Evolutionary conservation across 305 asterid genomes (phyloP).

Genomic region (Ilex paraguariensis): DNA sequence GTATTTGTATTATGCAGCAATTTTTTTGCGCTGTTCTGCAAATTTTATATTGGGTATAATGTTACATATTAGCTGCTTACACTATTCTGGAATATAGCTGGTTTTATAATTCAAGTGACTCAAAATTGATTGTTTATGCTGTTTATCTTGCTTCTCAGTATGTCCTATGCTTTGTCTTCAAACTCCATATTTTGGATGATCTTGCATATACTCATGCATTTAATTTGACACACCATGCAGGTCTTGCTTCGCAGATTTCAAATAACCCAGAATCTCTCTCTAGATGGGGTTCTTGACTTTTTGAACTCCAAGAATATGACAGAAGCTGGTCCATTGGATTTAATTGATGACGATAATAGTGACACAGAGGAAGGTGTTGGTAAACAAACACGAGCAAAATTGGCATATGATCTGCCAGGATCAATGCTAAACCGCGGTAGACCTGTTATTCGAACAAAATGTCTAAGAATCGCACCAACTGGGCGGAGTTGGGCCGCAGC

Average conservation of each 20-base stretch:
- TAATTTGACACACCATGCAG: constrained; percentile 32
- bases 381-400: constrained; percentile 56
- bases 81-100: too few relatives aligned
- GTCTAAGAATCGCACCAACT: constrained; percentile 90
- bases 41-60: background rate
- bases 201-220: too few relatives aligned
- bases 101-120: too few relatives aligned
- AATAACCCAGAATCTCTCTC: constrained; percentile 73
- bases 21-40: constrained; percentile 1
- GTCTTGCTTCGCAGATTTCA: constrained; percentile 87
- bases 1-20: background rate
- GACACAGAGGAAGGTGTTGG: constrained; percentile 92
- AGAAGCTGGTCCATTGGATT: constrained; percentile 88
- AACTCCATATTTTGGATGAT: too few relatives aligned
- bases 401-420: constrained; percentile 88
- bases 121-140: background rate
- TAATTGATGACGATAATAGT: constrained; percentile 81
- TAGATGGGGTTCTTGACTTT: constrained; percentile 93
- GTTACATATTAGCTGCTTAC: too few relatives aligned
- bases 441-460: constrained; percentile 76
- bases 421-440: constrained; percentile 88
- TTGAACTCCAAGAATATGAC: constrained; percentile 93
- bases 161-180: background rate
- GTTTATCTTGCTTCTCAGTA: constrained; percentile 4
- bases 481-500: constrained; percentile 99